phyloP scores from a whole-genome alignment of 305 asterid genomes.

The Fraxinus sp. region DNA sequence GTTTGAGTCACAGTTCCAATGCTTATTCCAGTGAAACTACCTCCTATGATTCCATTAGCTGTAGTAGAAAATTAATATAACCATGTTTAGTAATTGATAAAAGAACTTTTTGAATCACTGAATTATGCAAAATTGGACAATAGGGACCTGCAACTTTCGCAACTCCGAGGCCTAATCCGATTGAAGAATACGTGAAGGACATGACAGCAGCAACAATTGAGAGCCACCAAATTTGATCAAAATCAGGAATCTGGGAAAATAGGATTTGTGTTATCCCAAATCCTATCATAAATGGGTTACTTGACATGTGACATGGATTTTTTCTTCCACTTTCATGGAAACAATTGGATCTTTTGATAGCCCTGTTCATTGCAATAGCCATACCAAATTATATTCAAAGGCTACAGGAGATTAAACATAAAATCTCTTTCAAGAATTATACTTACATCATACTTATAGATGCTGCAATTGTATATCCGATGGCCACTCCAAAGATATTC shows the following conservation, averaged over 20 bases:
- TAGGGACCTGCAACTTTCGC: slow-evolving; percentile 63
- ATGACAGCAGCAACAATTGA: slow-evolving; percentile 82
- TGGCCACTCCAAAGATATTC: slow-evolving; percentile 82
- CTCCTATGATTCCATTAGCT: slow-evolving; percentile 62
- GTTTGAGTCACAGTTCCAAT: slow-evolving; percentile 65
- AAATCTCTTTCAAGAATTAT: background rate
- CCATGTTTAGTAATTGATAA: background rate
- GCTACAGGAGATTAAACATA: background rate
- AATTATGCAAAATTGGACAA: background rate
- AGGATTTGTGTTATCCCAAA: slow-evolving; percentile 66
- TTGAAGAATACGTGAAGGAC: slow-evolving; percentile 84
- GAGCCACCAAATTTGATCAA: slow-evolving; percentile 90
- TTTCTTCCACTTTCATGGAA: slow-evolving; percentile 62
- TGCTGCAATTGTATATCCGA: slow-evolving; percentile 89
- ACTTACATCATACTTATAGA: slow-evolving; percentile 88
- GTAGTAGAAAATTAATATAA: slow-evolving; percentile 3
- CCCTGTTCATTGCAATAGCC: slow-evolving; percentile 44
- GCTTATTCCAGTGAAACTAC: slow-evolving; percentile 81
- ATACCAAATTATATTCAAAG: background rate
- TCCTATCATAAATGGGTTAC: slow-evolving; percentile 75
- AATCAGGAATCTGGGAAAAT: slow-evolving; percentile 83
- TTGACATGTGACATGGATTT: slow-evolving; percentile 65
- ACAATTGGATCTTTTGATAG: slow-evolving; percentile 71
- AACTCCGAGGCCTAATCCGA: slow-evolving; percentile 81
- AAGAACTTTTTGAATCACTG: background rate